Evolutionary conservation across 257 asterid species (phyloP).

Genomic region (Solanum appendiculatum): DNA sequence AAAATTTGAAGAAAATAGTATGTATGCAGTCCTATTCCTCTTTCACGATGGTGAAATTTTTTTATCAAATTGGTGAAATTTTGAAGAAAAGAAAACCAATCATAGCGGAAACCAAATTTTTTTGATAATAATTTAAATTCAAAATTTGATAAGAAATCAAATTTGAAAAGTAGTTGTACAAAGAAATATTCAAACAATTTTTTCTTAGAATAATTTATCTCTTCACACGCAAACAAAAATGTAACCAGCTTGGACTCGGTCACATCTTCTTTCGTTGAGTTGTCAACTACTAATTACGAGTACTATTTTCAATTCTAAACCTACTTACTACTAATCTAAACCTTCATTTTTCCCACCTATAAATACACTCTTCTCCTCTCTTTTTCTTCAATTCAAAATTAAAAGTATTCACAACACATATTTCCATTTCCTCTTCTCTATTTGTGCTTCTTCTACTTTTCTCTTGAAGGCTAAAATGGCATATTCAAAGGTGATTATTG

Average conservation of each 20-base stretch:
- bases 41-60: background rate
- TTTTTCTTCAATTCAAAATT: background rate
- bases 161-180: background rate
- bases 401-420: background rate
- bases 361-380: background rate
- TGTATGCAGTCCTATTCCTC: background rate
- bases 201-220: background rate
- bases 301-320: background rate
- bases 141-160: background rate
- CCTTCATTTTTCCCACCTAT: background rate
- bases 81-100: background rate
- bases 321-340: background rate
- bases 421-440: background rate
- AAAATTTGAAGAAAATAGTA: too few species aligned
- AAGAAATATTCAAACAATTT: background rate
- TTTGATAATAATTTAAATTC: background rate
- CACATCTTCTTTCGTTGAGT: background rate
- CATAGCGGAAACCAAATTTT: slow-evolving; percentile 11
- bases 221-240: background rate
- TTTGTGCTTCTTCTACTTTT: background rate
- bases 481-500: slow-evolving; percentile 4
- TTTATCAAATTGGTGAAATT: too few species aligned
- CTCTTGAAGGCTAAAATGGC: slow-evolving; percentile 8
- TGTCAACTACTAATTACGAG: background rate
- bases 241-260: background rate